Evolutionary conservation across 495 filamentous ascomycete species (phyloP), one percentile per base, ranked within the genome.

Genomic region (Echria macrotheca): DNA sequence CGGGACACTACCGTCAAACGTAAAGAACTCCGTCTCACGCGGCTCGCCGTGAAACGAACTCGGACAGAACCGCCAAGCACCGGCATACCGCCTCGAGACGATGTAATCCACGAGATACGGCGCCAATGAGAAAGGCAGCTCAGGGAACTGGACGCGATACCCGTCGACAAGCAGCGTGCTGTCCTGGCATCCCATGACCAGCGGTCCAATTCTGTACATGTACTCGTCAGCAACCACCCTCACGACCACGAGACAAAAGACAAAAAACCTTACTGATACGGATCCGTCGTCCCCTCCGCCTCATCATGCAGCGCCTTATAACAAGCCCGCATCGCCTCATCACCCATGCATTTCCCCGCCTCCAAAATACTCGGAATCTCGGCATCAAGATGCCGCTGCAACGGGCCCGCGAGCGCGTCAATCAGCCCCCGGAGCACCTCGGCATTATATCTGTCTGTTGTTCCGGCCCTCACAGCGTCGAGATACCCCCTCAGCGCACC

Each of bases 241-340:
- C n/a, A n/a, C n/a, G n/a, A n/a, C n/a, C n/a, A 39, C 21, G 10
- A 26, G 12, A 44, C 14, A 10, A 43, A 24, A 8, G 22, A 8
- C 15, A 21, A 18, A 25, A 33, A 17, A 50, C 6, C 47, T 42
- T 15, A 50, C 47, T 23, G 14, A 24, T 32, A 50, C 10, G 47
- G 23, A 50, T 50, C 47, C 36, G 47, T 41, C 11, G 47, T 50
- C 15, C 47, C 47, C 25, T 50, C 47, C 3, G 47, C 47, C 25
- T 50, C 47, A 22, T 50, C 47, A 43, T 50, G 47, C 37, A 50
- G 18, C 7, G 47, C 47, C 17, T 42, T 50, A 26, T 50, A 50
- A 37, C 47, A 50, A 0, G 29, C 28, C 0, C 1, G 14, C 26
- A 50, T 42, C 4, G 37, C 35, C 23, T 43, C 37, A 23, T 42